A percentile compares a stretch with the other conserved stretches of the same genome.
These are phyloP conservation scores for Drosera spatulata DNA, from an alignment of 179 eudicot genomes.

Conservation along the genomic window DNA sequence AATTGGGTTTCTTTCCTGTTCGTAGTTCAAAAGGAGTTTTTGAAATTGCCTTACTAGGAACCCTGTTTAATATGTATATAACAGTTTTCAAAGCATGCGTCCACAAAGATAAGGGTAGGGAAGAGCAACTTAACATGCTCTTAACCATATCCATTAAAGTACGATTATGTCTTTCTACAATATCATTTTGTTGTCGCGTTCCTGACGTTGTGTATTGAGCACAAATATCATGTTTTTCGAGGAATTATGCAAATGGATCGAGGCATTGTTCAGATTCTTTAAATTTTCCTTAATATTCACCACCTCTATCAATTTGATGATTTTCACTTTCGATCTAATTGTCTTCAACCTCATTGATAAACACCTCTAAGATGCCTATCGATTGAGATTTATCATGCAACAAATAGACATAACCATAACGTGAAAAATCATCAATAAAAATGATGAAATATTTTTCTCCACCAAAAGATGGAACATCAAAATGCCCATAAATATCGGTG, in stretches of 20 bases:
- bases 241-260: slow-evolving; percentile 2
- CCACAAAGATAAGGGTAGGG: background rate
- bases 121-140: background rate
- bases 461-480: background rate
- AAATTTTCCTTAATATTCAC: slow-evolving; percentile 1
- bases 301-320: background rate
- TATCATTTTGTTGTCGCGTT: background rate
- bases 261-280: background rate
- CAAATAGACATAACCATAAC: slow-evolving; percentile 1
- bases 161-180: background rate
- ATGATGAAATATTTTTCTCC: slow-evolving; percentile 1
- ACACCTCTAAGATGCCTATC: background rate
- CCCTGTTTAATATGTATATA: background rate
- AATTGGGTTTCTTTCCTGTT: background rate
- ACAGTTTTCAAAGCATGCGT: background rate
- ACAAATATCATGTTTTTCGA: background rate
- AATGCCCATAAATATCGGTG: background rate
- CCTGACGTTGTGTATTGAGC: background rate
- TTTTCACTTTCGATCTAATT: background rate
- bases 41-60: background rate
- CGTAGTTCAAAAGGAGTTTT: slow-evolving; percentile 2
- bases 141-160: slow-evolving; percentile 1
- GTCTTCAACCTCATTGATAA: background rate
- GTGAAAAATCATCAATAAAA: background rate
- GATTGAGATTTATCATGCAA: background rate